Evolutionary conservation across 2,329 filamentous ascomycete species (phyloP).

Genomic region (Thelonectria olida): DNA sequence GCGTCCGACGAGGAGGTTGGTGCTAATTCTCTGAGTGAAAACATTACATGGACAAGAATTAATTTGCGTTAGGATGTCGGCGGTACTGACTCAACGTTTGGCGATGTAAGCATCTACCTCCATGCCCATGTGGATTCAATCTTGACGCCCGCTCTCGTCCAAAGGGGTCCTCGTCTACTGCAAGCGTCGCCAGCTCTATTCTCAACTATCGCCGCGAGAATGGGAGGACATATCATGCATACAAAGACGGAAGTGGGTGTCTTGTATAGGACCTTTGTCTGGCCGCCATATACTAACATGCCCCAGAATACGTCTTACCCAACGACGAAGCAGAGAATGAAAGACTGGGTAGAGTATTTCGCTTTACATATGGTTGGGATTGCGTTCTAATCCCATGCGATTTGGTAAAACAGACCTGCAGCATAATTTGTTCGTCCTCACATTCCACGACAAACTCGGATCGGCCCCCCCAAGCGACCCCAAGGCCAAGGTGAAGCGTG

Average conservation of each 20-base stretch:
- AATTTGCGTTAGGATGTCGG: too few relatives aligned
- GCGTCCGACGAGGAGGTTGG: too few relatives aligned
- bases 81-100: too few relatives aligned
- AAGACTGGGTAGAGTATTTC: not conserved
- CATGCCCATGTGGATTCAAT: too few relatives aligned
- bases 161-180: too few relatives aligned
- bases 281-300: not conserved
- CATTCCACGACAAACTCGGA: conserved; percentile 1
- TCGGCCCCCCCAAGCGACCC: conserved; percentile 5
- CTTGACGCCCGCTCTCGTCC: too few relatives aligned
- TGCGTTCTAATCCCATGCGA: not conserved
- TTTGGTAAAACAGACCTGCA: conserved; percentile 1
- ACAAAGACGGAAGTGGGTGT: conserved; percentile 6
- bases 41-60: too few relatives aligned
- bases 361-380: too few relatives aligned
- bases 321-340: conserved; percentile 9
- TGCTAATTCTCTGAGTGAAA: too few relatives aligned
- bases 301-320: conserved; percentile 2
- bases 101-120: too few relatives aligned
- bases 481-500: not conserved
- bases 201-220: too few relatives aligned
- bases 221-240: conserved; percentile 14
- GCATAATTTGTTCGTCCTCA: conserved; percentile 16
- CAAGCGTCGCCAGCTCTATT: too few relatives aligned
- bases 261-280: not conserved